Evolutionary conservation across 1,284 basidiomycete genomes (phyloP), one percentile per base, ranked within the genome.

Genomic region (Fomitopsis palustris): DNA sequence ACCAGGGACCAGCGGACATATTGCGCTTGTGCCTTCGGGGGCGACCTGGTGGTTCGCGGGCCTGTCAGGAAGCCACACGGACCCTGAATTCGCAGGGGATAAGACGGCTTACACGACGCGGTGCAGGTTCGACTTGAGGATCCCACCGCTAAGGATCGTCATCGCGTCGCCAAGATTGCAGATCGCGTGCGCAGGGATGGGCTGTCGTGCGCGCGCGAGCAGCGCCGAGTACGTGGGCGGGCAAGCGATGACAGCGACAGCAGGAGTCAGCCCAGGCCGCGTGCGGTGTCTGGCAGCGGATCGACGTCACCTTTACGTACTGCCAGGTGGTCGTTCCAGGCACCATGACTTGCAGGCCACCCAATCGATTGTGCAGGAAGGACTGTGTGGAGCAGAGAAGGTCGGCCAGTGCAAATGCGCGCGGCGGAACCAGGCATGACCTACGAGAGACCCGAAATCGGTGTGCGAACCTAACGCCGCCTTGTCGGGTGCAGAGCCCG

Each of bases 331-430:
- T 77, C 10, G 79, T 74, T 2, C 83, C 84, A 0, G 87, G 87
- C 0, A 81, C 79, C 42, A 89, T 76, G 0, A 90, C 87, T 65
- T 91, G 89, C 6, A 92, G 73, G 0, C 89, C 89, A 3, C 88
- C 88, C 0, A 91, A 79, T 16, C 81, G 80, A 69, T 90, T 90
- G 69, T 87, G 85, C 53, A 89, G 72, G 72, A 88, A 84, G 0
- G 85, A 84, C 81, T 86, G 62, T 10, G 21, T 17, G n/a, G 45
- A 25, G n/a, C 4, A 16, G 14, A 25, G 16, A 17, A 25, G 51
- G 12, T 12, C 41, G 35, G n/a, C 33, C 16, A 19, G 25, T 16
- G 23, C 19, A 41, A 25, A 29, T 21, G 25, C 4, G n/a, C 9
- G 56, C 17, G 17, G 41, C 8, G 16, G 8, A 31, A 27, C 2